Base-by-base conservation (phyloP, 2,329 filamentous ascomycete genomes). In the Cadophora malorum region DNA sequence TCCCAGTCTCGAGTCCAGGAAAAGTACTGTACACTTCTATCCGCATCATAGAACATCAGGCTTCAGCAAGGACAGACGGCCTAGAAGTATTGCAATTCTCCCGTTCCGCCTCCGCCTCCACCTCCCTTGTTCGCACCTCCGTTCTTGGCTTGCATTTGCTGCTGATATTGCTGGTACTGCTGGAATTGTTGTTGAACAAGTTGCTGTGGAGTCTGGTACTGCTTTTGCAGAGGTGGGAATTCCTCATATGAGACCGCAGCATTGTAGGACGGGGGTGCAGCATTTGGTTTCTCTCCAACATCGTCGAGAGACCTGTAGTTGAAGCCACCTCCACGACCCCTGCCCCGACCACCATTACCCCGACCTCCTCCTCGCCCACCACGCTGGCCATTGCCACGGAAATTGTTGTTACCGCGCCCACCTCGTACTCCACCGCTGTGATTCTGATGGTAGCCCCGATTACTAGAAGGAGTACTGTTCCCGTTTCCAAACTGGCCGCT, bases 301-400 rank as follows among this genome's bases (percentile, higher is more conserved):
- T 93, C 90, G 76, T 92, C 90, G 1, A 92, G 82, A 1, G 89
- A 92, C 67, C 85, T 84, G 76, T 93, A 92, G 55, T 83, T 81
- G 66, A 82, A 80, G 31, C 79, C 76, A 64, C 82, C 80, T 12
- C 85, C 82, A 58, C 85, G 78, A 5, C 81, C 80, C 21, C 71
- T 74, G 52, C 80, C 77, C 61, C 82, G 78, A 55, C 79, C 78
- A 63, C 79, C 76, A 64, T 82, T 80, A 35, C 79, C 74, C 19
- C 81, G 78, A 16, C 81, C 63, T 12, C 76, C 71, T 16, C 73
- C 41, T 19, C 73, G 66, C 8, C 70, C 67, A 50, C 76, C 70
- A 38, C 73, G 67, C 12, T 58, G 35, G 16, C 45, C 52, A 56
- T 65, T 62, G 33, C 80, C 79, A 64, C 79, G 75, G 56, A 83